Base-by-base conservation (phyloP, 257 asterid genomes). In the Orobanche coerulescens region DNA sequence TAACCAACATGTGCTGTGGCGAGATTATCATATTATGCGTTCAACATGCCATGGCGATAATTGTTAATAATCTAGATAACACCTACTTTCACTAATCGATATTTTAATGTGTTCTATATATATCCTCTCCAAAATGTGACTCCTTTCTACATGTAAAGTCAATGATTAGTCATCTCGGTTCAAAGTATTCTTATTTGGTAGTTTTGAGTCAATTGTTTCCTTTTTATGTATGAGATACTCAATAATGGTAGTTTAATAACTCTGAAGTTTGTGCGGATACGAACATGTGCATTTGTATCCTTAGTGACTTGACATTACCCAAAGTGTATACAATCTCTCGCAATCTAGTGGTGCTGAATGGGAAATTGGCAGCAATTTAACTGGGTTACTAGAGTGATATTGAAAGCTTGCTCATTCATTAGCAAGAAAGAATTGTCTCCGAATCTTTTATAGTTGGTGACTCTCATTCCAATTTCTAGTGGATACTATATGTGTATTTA, bases 71-170 rank as follows among this genome's bases (percentile, higher is more conserved):
- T 58, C 26, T 58, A 34, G 18, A 31, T 36, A 30, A 57, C 14
- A 46, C 16, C 47, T 39, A 9, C 65, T 47, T 19, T 14, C 15
- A 4, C 6, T 26, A 47, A 9, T 48, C 1, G 39, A 57, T 26
- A 53, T 57, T 56, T 56, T 23, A 47, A 65, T 14, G 60, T 49
- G 47, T 12, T 9, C 64, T 56, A 16, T 20, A 13, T 22, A 26
- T 11, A 28, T 33, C 64, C 34, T 46, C 13, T 28, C 24, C 11
- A 4, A 14, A 25, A 20, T 40, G 10, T 34, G 1, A 37, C 56
- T 18, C 11, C n/a, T 48, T 33, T 52, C 16, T 20, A 54, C 57
- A 13, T 54, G 64, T 15, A 43, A 39, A 42, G 53, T 54, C 46
- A 31, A 28, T 28, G 26, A 9, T 13, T 28, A 28, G 48, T 8